Conservation (phyloP, 2,329 filamentous ascomycete genomes). For the Aspergillus caelatus region DNA sequence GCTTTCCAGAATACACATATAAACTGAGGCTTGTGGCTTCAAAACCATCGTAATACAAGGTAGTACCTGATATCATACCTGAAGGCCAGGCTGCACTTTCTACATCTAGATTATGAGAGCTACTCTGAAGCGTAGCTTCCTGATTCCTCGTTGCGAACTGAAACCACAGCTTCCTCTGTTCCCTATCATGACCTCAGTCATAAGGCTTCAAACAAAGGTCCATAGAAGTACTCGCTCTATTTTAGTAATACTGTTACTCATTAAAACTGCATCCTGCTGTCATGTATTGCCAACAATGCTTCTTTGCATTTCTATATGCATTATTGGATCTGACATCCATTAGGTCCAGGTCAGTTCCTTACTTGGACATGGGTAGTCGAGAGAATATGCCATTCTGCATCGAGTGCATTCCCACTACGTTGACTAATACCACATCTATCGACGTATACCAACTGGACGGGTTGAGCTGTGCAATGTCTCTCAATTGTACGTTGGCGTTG, state of each 20-base stretch:
- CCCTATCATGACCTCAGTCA: background rate
- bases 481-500: background rate
- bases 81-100: background rate
- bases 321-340: background rate
- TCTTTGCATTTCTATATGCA: slow-evolving; percentile 7
- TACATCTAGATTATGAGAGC: background rate
- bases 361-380: background rate
- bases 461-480: background rate
- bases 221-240: background rate
- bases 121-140: background rate
- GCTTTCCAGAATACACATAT: too few species aligned
- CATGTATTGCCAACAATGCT: slow-evolving; percentile 9
- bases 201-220: background rate
- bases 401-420: background rate
- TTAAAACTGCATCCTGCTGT: background rate
- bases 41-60: background rate
- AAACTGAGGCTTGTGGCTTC: background rate
- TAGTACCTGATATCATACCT: background rate
- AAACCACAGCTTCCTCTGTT: background rate
- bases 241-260: background rate
- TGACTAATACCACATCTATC: background rate
- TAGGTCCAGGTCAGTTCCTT: background rate
- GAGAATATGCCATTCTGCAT: background rate
- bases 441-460: background rate
- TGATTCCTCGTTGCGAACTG: background rate